Percentiles rank a stretch among this genome's conserved stretches.
Conservation (phyloP, 2,329 filamentous ascomycete species). For the Alternaria brassicae region DNA sequence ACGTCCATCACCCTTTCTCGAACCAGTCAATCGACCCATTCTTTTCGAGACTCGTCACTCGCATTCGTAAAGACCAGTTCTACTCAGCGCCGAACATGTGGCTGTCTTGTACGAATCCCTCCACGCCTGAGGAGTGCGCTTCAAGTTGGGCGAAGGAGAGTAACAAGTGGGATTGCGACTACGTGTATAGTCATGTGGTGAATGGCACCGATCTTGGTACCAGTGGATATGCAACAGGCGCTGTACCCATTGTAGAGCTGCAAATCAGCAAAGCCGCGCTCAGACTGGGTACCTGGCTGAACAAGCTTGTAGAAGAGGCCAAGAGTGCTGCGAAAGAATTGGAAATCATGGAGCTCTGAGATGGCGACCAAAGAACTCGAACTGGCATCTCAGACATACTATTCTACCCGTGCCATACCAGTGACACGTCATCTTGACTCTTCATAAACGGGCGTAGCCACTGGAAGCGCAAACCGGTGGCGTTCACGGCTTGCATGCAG, state of each 20-base stretch:
- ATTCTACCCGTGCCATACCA: neutral
- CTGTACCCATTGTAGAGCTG: conserved; percentile 51
- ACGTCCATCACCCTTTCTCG: conserved; percentile 43
- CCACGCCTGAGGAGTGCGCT: conserved; percentile 44
- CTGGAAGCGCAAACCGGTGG: conserved; percentile 1
- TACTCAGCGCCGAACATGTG: conserved; percentile 46
- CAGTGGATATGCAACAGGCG: conserved; percentile 49
- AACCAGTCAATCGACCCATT: conserved; percentile 47
- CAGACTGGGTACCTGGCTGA: conserved; percentile 51
- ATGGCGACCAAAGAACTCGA: neutral
- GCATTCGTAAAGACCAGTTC: conserved; percentile 48
- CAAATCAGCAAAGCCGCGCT: conserved; percentile 53
- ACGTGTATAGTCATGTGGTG: conserved; percentile 45
- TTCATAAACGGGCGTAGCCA: neutral
- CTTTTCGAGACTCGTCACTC: conserved; percentile 44
- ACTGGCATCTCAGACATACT: neutral
- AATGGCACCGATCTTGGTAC: conserved; percentile 46
- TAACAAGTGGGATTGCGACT: conserved; percentile 51
- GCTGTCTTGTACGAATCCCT: conserved; percentile 47
- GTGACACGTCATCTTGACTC: neutral
- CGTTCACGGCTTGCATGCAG: neutral
- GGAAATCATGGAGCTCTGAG: conserved; percentile 29
- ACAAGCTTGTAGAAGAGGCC: conserved; percentile 39
- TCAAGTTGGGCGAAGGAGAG: conserved; percentile 49
- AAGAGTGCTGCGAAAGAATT: conserved; percentile 10